Conservation (phyloP, 2,329 filamentous ascomycete species). For the Aspergillus cejpii region DNA sequence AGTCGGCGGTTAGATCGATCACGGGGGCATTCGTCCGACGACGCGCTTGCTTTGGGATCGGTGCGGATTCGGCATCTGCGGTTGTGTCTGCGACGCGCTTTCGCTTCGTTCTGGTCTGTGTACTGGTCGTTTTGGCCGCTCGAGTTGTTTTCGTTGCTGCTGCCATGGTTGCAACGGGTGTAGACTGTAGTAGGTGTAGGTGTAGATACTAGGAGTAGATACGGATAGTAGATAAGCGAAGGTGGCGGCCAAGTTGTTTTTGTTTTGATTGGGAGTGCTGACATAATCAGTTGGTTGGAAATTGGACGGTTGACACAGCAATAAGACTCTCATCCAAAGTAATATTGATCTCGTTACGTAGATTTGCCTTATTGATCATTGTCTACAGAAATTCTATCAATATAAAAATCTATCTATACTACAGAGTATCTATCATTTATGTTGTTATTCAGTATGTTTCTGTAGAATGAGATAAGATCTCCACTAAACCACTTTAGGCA, state of each 20-base stretch:
- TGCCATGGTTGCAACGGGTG: background rate
- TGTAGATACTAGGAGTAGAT: background rate
- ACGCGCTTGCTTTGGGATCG: constrained; percentile 8
- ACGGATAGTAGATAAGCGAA: background rate
- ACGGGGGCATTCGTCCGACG: constrained; percentile 8
- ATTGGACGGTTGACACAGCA: too few relatives aligned
- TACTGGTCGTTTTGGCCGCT: background rate
- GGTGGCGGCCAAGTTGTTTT: background rate
- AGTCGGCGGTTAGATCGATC: constrained; percentile 15
- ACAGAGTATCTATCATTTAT: background rate
- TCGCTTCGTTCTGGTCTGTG: constrained; percentile 9
- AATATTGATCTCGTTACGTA: too few relatives aligned
- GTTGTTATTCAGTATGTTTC: background rate
- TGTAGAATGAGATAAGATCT: background rate
- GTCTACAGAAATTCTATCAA: too few relatives aligned
- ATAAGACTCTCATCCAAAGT: too few relatives aligned
- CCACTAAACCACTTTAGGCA: background rate
- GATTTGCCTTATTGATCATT: too few relatives aligned
- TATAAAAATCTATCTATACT: too few relatives aligned
- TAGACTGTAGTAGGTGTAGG: background rate
- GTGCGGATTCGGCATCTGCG: background rate
- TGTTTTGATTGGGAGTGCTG: background rate
- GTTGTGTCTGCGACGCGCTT: constrained; percentile 7
- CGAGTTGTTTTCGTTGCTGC: background rate
- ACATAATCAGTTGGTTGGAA: too few relatives aligned